Evolutionary conservation across 495 filamentous ascomycete genomes (phyloP).

Genomic region (Trichoderma erinaceum): DNA sequence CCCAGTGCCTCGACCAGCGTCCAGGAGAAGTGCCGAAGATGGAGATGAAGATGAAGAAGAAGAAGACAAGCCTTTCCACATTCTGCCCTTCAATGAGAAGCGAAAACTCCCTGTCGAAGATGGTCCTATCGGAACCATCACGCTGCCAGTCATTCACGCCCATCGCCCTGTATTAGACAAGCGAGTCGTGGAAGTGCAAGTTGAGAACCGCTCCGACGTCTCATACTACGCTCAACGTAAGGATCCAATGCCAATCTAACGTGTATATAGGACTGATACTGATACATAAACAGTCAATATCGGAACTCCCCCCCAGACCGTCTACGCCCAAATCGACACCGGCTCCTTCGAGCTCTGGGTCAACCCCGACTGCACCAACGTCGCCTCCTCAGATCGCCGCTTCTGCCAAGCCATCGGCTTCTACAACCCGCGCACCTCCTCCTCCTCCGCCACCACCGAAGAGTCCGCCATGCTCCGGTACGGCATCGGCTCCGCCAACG

Average conservation of each 20-base stretch:
- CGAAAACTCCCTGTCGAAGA: slow-evolving; percentile 21
- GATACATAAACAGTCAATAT: slow-evolving; percentile 37
- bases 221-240: slow-evolving; percentile 41
- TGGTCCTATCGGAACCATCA: slow-evolving; percentile 28
- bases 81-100: neutral
- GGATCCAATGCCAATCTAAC: slow-evolving; percentile 19
- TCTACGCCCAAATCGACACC: slow-evolving; percentile 45
- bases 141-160: slow-evolving; percentile 42
- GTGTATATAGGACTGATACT: neutral
- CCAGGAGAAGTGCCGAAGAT: neutral
- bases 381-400: slow-evolving; percentile 30
- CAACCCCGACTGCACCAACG: slow-evolving; percentile 40
- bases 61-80: neutral
- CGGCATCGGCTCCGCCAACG: slow-evolving; percentile 40
- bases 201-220: slow-evolving; percentile 44
- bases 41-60: neutral
- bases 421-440: slow-evolving; percentile 35
- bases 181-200: slow-evolving; percentile 36
- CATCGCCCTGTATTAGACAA: slow-evolving; percentile 35
- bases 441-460: slow-evolving; percentile 26
- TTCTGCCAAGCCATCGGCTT: slow-evolving; percentile 39
- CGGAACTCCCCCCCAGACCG: slow-evolving; percentile 40
- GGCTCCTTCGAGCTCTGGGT: slow-evolving; percentile 49
- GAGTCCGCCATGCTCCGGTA: slow-evolving; percentile 32
- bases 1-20: neutral